phyloP scores from a whole-genome alignment of 2,329 filamentous ascomycete species.

The Metarhizium brunneum region DNA sequence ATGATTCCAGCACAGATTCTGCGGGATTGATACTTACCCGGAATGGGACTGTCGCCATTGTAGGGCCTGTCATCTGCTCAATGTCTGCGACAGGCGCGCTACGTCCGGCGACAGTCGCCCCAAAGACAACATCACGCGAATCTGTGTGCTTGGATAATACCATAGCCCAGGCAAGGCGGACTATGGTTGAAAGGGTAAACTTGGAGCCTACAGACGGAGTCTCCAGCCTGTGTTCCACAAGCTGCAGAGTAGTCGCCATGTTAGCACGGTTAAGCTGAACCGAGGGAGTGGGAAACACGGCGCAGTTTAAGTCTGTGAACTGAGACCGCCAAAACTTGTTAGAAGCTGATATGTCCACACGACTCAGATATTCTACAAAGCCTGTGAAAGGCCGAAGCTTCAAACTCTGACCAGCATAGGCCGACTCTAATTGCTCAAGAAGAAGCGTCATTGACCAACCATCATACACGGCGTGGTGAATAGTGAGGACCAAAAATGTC shows the following conservation, averaged over 20 bases:
- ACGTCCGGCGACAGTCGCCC: conserved; percentile 10
- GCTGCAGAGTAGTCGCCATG: too few species aligned
- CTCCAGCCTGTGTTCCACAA: too few species aligned
- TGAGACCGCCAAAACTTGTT: not conserved
- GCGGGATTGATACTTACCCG: not conserved
- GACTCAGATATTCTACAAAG: too few species aligned
- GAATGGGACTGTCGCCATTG: conserved; percentile 15
- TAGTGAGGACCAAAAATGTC: not conserved
- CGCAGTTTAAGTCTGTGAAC: too few species aligned
- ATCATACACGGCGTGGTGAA: not conserved
- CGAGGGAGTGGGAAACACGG: too few species aligned
- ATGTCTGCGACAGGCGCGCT: conserved; percentile 12
- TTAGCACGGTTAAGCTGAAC: too few species aligned
- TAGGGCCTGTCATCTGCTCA: conserved; percentile 13
- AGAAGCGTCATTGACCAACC: not conserved
- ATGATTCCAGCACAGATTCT: not conserved
- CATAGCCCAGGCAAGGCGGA: conserved; percentile 15
- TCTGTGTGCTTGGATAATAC: conserved; percentile 25
- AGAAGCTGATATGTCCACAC: not conserved
- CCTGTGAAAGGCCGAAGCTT: not conserved
- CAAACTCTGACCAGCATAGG: not conserved
- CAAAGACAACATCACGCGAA: conserved; percentile 17
- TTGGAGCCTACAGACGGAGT: not conserved
- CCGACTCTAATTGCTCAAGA: not conserved
- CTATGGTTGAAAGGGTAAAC: not conserved